Base-by-base conservation (phyloP, 257 asterid genomes). In the Plantago major region DNA sequence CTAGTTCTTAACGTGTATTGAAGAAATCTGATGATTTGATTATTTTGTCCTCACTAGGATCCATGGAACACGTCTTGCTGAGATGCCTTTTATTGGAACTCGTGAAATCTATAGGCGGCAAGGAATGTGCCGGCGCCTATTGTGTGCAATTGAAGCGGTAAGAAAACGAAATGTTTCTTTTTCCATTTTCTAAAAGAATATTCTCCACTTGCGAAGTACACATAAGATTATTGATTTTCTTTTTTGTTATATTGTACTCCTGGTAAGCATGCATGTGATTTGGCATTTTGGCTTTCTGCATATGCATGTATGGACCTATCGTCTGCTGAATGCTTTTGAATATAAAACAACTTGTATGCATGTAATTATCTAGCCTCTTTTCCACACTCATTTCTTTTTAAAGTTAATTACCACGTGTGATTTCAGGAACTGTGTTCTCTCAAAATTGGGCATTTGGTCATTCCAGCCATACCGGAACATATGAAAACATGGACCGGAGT, bases 1-100 rank as follows among this genome's bases (percentile, higher is more conserved):
- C 58, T 38, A 6, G n/a, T 43, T 53, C 5, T 33, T 33, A 0
- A 33, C 40, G 3, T 33, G 40, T 33, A 33, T 33, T 40, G 58
- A 66, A 44, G 17, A n/a, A 55, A 59, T 50, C 46, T 62, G 68
- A 75, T 33, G 44, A 43, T 58, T 67, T 58, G 52, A 55, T 64
- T 58, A 54, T 65, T 63, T 55, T 48, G 45, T 56, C 55, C 60
- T 60, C 61, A 11, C 46, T 76, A 88, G 98, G 85, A 77, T 91
- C 60, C 97, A 81, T 72, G 99, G 97, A 46, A 82, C 80, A 40
- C 80, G 76, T 71, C 87, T 93, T 61, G 99, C 96, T 62, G 99
- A 93, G 86, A 93, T 93, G 97, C 99, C 99, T 60, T 93, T 89
- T 72, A 87, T 93, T 46, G 99, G 89, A 56, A 89, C 97, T 30